Evolutionary conservation across 495 filamentous ascomycete species (phyloP).

Genomic region (Tetracladium setigerum): DNA sequence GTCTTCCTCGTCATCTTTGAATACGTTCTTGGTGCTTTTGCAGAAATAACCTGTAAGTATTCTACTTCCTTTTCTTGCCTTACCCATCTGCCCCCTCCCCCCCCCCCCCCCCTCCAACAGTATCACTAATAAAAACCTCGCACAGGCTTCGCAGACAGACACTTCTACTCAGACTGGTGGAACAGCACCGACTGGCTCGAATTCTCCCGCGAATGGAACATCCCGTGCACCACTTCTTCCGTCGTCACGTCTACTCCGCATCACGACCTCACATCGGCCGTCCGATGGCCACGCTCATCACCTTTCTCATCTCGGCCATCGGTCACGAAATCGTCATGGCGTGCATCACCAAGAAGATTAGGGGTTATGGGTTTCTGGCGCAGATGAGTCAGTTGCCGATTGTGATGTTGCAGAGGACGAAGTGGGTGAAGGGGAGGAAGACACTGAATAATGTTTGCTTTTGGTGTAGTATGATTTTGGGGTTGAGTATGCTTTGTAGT

Average conservation of each 20-base stretch:
- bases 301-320: slow-evolving; percentile 81
- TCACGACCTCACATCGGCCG: slow-evolving; percentile 66
- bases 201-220: slow-evolving; percentile 96
- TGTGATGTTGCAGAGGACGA: slow-evolving; percentile 78
- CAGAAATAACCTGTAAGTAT: slow-evolving; percentile 68
- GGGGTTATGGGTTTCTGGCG: slow-evolving; percentile 86
- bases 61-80: background rate
- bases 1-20: slow-evolving; percentile 98
- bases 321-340: slow-evolving; percentile 96
- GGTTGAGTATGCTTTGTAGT: slow-evolving; percentile 62
- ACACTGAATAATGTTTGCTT: slow-evolving; percentile 90
- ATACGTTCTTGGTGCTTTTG: slow-evolving; percentile 90
- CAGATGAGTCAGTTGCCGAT: slow-evolving; percentile 98
- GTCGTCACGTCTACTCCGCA: slow-evolving; percentile 87
- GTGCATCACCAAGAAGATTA: slow-evolving; percentile 93
- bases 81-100: too few species aligned
- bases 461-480: slow-evolving; percentile 92
- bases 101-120: too few species aligned
- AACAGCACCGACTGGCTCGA: slow-evolving; percentile 85
- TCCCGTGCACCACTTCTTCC: slow-evolving; percentile 95
- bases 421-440: slow-evolving; percentile 61
- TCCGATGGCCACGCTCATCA: slow-evolving; percentile 77
- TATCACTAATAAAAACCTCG: background rate
- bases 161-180: slow-evolving; percentile 99
- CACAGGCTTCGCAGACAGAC: slow-evolving; percentile 70